Conservation (phyloP, 352 stramenopile species). For the Phytopythium sindhum region DNA sequence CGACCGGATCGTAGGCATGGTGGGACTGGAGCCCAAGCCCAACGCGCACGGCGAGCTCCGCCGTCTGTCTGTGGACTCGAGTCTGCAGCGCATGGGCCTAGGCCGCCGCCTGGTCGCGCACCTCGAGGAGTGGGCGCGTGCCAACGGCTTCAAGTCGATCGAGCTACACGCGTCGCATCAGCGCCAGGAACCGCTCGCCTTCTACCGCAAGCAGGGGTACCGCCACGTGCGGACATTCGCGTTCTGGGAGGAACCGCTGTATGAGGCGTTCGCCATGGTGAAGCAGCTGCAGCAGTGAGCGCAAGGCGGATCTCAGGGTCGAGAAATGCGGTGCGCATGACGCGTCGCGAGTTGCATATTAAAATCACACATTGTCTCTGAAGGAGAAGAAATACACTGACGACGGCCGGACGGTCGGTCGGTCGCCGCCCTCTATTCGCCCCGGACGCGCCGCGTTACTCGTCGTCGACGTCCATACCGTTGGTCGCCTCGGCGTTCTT, state of each 20-base stretch:
- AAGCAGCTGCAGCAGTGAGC: conserved; percentile 15
- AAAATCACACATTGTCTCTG: not conserved
- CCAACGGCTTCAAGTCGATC: conserved; percentile 18
- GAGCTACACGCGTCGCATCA: conserved; percentile 13
- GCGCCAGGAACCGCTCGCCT: conserved; percentile 15
- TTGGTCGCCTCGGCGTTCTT: conserved; percentile 33
- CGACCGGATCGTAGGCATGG: conserved; percentile 22
- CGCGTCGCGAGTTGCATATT: not conserved
- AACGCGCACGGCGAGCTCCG: conserved; percentile 19
- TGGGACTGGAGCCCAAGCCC: conserved; percentile 21
- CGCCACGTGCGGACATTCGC: conserved; percentile 15
- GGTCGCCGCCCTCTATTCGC: not conserved
- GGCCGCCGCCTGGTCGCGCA: conserved; percentile 22
- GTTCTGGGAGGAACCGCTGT: conserved; percentile 27
- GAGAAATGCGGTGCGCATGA: not conserved
- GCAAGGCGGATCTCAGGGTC: not conserved
- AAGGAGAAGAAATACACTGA: not conserved
- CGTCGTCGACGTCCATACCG: conserved; percentile 54
- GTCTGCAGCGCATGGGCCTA: conserved; percentile 22
- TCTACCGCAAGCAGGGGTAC: conserved; percentile 37
- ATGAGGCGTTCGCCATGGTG: conserved; percentile 25
- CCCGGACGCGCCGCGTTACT: not conserved
- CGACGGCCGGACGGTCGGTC: not conserved
- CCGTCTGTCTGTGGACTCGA: conserved; percentile 24
- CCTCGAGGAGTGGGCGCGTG: conserved; percentile 17